A percentile compares a stretch with the other conserved stretches of the same genome.
Conservation (phyloP, 805 yeast genomes). For the Wickerhamiella nectarea region DNA sequence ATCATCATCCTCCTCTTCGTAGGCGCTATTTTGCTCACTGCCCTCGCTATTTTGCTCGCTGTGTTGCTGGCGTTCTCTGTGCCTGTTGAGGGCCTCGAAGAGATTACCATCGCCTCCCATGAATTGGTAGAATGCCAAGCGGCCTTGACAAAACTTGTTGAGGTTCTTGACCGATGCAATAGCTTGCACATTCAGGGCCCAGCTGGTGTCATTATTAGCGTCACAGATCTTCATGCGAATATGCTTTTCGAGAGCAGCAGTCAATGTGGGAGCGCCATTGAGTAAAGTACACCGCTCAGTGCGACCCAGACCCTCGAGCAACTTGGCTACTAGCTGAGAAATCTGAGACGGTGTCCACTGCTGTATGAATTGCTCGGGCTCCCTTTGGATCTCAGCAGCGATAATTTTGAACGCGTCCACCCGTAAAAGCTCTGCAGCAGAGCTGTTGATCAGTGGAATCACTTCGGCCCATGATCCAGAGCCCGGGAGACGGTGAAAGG, state of each 20-base stretch:
- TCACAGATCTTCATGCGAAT: constrained; percentile 10
- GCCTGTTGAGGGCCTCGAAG: constrained; percentile 4
- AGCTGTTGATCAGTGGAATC: constrained; percentile 37
- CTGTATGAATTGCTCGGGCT: neutral
- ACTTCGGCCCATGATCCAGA: constrained; percentile 36
- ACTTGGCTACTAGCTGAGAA: constrained; percentile 7
- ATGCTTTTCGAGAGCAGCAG: constrained; percentile 6
- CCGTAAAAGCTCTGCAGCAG: constrained; percentile 19
- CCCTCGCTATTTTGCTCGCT: neutral
- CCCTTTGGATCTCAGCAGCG: neutral
- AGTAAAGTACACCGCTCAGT: constrained; percentile 10
- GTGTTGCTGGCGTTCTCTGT: neutral
- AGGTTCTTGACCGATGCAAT: constrained; percentile 37
- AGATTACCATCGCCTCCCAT: constrained; percentile 8
- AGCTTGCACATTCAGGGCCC: constrained; percentile 35
- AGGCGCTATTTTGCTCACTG: constrained; percentile 12
- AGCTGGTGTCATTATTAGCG: neutral
- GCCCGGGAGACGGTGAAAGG: neutral
- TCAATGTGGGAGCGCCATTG: neutral
- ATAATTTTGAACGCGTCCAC: constrained; percentile 4
- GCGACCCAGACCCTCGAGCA: constrained; percentile 10
- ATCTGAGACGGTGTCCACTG: neutral
- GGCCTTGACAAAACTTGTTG: constrained; percentile 32
- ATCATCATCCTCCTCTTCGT: constrained; percentile 8
- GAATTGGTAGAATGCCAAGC: constrained; percentile 20